Evolutionary conservation across 257 asterid genomes (phyloP), one percentile per base, ranked within the genome.

Genomic region (Solanum chilense): DNA sequence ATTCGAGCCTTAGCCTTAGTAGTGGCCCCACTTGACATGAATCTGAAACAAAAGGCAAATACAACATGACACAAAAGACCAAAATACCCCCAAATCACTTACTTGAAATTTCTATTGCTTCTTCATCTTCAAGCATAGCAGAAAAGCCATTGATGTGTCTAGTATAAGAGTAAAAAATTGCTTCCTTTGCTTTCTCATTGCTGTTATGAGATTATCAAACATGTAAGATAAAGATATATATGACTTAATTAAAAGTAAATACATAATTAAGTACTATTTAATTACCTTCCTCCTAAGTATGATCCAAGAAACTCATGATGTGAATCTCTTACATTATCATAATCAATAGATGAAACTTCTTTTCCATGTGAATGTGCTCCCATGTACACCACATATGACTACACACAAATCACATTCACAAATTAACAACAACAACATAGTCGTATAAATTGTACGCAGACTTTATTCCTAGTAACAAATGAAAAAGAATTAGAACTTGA

Each of bases 61-160:
- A 47, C 20, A 29, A 80, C 12, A 27, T 49, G 31, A 81, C n/a
- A 23, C 0, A 6, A 9, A 83, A 33, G 78, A 16, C 1, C 18
- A 31, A 81, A 16, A 70, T 41, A 37, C 5, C 37, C 58, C 68
- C 47, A 78, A 3, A 49, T 84, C 42, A 31, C 94, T 92, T 86
- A 95, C 99, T 92, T 73, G 99, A 91, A 85, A 97, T 89, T 49
- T 83, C 86, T 71, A 78, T 85, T 23, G 95, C 99, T 85, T 91
- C 95, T 78, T 92, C 92, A 35, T 94, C 98, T 47, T 92, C 96
- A 81, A 97, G 96, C 35, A 81, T 89, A n/a, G 98, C 99, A 86
- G 98, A 98, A 89, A 97, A 97, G n/a, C 99, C 99, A 93, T 95
- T 97, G 82, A 97, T 95, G 90, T 97, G 94, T 89, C 89, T 93